Evolutionary conservation across 1,284 basidiomycete genomes (phyloP), one percentile per base, ranked within the genome.

Genomic region (Leccinum fuscescens): DNA sequence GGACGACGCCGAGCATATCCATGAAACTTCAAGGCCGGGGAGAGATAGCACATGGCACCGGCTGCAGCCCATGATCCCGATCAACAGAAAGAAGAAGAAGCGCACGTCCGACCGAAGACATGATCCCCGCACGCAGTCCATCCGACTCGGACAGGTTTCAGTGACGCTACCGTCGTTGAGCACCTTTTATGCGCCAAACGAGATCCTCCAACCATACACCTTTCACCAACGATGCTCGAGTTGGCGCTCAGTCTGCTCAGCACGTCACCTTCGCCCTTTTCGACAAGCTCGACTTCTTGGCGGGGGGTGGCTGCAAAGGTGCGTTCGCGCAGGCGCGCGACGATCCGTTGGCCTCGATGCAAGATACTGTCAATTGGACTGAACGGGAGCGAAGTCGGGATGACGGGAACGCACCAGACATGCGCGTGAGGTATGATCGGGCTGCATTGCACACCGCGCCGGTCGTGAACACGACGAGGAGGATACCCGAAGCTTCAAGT

Each of bases 11-110:
- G 62, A 98, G 84, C 96, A 98, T 98, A 33, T 33, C 31, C 62
- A 98, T 82, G 54, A 93, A 74, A 33, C 0, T 96, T 98, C 60
- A 99, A 79, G 60, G 89, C 90, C 0, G 93, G 90, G 1, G 95
- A 98, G 63, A 98, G 86, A 77, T 91, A 95, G 68, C 98, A 90
- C 96, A 99, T 99, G 58, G 95, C 93, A 44, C 92, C 92, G 64
- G 98, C 94, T 90, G 66, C 35, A 50, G 39, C 35, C 39, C 11
- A 44, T 61, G 63, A 67, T 37, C 39, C 39, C 9, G 9, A 42
- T 27, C 7, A 27, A 17, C 12, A 39, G 22, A 48, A 24, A 15
- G 17, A 24, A 37, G 20, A 11, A 42, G n/a, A 31, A 29, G 82
- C 90, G 74, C 73, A 93, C 92, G 79, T 53, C 95, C 95, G 65